Base-by-base conservation (phyloP, 2,329 filamentous ascomycete species). In the Onygena corvina region DNA sequence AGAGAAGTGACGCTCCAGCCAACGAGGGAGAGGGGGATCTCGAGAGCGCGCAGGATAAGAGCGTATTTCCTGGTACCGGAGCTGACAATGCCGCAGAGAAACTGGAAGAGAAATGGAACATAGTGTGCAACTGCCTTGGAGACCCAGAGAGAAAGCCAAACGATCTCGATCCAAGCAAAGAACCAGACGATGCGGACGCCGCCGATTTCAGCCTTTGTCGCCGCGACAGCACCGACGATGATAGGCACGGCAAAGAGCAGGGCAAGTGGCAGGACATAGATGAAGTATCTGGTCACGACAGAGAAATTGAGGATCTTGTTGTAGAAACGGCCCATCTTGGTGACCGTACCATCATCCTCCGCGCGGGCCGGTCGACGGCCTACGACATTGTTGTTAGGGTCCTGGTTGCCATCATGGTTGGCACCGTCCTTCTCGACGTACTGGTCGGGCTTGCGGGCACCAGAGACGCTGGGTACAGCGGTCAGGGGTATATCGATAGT, bases 1-100 rank as follows among this genome's bases (percentile, higher is more conserved):
- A 81, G 63, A 11, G 74, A 77, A 2, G 76, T 69, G 25, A 81
- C 65, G 48, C 74, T 71, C 79, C 79, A 82, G 11, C 77, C 69
- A 20, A 80, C 74, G 34, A 81, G 66, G 0, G 76, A 78, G 16
- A 82, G 61, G 1, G 78, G 76, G 42, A 80, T 77, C 57, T 82
- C 77, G 14, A 83, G 64, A 4, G 74, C 70, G 27, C 67, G 69
- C 35, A 83, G 60, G 33, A 82, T 73, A 48, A 77, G 65, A 12
- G 76, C 72, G 65, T 83, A 82, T 59, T 82, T 82, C 51, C 77
- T 72, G 3, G 78, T 78, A 11, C 79, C 79, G 8, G 78, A 76
- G 59, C 77, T 81, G 44, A 82, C 77, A 33, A 81, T 76, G 18
- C 79, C 79, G 50, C 74, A 74, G 8, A 81, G 62, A 49, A 77